Evolutionary conservation across 371 early-diverging fungal species (phyloP).

Genomic region (Basidiobolus meristosporus): DNA sequence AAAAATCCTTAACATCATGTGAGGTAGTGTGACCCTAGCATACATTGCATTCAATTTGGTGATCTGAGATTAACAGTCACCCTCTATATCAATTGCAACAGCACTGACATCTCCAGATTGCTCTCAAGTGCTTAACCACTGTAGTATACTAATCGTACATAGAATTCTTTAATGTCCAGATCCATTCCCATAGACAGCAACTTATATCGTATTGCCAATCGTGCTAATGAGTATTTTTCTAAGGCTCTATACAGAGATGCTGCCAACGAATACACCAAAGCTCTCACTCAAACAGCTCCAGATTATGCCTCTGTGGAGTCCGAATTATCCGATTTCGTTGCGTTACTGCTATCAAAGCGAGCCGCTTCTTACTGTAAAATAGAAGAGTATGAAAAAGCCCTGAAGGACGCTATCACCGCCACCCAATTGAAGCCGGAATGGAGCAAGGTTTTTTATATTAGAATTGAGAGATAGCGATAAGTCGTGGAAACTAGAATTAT

Average conservation of each 20-base stretch:
- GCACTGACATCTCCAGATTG: too few relatives aligned
- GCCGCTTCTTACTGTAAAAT: constrained; percentile 29
- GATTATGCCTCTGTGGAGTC: too few relatives aligned
- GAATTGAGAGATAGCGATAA: too few relatives aligned
- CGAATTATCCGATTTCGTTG: constrained; percentile 12
- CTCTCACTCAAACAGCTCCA: constrained; percentile 5
- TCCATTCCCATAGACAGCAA: constrained; percentile 19
- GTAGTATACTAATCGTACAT: too few relatives aligned
- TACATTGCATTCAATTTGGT: too few relatives aligned
- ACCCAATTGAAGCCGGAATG: constrained; percentile 36
- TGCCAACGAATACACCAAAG: constrained; percentile 36
- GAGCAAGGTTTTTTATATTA: constrained; percentile 63
- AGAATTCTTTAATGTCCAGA: neutral
- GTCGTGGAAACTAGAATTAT: too few relatives aligned
- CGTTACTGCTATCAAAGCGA: constrained; percentile 46
- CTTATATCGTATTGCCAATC: constrained; percentile 11
- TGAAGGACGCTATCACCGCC: constrained; percentile 33
- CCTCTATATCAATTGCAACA: too few relatives aligned
- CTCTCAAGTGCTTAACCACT: too few relatives aligned
- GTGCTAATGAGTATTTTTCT: constrained; percentile 38
- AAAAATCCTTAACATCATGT: too few relatives aligned
- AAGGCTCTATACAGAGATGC: constrained; percentile 27
- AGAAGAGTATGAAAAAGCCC: constrained; percentile 13
- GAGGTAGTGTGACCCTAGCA: too few relatives aligned
- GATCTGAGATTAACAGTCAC: too few relatives aligned